Percentiles rank a stretch among this genome's conserved stretches.
These are phyloP conservation scores for Thalassiosira allenii DNA, from an alignment of 352 stramenopile species.

Conservation along the genomic window DNA sequence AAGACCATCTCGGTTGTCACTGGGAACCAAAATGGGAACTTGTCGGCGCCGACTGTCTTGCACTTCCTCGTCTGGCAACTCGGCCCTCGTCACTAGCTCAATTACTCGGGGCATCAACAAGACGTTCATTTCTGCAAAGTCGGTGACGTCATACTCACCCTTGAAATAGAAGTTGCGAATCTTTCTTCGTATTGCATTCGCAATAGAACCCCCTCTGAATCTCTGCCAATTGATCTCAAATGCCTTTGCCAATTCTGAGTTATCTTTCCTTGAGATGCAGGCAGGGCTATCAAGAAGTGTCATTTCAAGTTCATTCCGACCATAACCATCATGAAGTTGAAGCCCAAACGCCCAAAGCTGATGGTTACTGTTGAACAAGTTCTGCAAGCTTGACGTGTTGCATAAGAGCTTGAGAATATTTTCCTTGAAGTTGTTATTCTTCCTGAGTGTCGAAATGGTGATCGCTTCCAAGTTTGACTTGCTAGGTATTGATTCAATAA, in stretches of 20 bases:
- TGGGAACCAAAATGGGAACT: too few relatives aligned
- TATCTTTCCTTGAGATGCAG: background rate
- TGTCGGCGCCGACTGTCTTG: too few relatives aligned
- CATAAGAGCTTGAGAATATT: background rate
- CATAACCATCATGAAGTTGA: background rate
- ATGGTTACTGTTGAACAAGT: background rate
- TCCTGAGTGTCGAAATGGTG: background rate
- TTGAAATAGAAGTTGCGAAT: background rate
- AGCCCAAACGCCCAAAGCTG: background rate
- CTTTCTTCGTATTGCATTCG: background rate
- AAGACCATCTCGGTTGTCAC: background rate
- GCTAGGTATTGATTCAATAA: background rate
- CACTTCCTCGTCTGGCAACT: too few relatives aligned
- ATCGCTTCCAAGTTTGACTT: background rate
- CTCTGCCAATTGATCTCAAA: background rate
- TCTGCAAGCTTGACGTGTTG: background rate
- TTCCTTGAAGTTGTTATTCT: background rate
- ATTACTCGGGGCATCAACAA: background rate
- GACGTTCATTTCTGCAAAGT: background rate
- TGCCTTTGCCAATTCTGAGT: background rate
- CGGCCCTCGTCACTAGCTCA: too few relatives aligned
- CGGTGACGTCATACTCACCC: background rate
- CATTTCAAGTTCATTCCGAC: background rate
- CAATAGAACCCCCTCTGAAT: background rate
- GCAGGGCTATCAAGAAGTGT: background rate